phyloP scores from a whole-genome alignment of 345 rosid genomes.

The Microcos paniculata region DNA sequence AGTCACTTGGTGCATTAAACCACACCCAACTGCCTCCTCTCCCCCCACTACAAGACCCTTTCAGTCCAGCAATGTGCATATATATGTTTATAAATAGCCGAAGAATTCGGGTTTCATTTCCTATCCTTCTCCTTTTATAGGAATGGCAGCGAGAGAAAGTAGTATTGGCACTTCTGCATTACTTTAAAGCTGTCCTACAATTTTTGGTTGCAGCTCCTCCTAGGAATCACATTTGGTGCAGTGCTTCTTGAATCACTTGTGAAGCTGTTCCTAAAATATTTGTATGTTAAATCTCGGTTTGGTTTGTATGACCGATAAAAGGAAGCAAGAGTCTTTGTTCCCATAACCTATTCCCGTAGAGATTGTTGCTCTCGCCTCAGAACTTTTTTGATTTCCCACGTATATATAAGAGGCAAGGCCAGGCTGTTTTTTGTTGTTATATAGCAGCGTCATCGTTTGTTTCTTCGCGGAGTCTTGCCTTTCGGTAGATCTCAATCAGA shows the following conservation, averaged over 20 bases:
- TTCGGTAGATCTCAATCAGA: too few relatives aligned
- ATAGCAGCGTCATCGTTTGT: background rate
- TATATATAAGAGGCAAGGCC: background rate
- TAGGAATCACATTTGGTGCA: conserved; percentile 10
- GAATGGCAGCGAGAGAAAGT: background rate
- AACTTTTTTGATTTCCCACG: background rate
- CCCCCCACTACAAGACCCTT: background rate
- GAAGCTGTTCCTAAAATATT: background rate
- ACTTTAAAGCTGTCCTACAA: background rate
- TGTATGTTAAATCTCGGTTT: background rate
- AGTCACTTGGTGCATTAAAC: conserved; percentile 5
- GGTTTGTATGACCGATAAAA: background rate
- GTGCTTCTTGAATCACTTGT: conserved; percentile 5
- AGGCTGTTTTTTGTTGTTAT: background rate
- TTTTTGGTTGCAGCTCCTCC: background rate
- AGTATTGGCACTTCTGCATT: background rate
- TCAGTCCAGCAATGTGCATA: background rate
- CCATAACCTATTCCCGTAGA: conserved; percentile 15
- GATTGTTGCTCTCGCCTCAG: background rate
- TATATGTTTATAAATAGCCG: background rate
- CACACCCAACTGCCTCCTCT: background rate
- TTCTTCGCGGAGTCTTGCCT: too few relatives aligned
- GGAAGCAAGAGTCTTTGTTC: conserved; percentile 16
- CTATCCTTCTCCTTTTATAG: background rate
- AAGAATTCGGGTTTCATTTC: background rate